These are phyloP conservation scores for Aspergillus affinis DNA, from an alignment of 495 filamentous ascomycete species.

Conservation along the genomic window DNA sequence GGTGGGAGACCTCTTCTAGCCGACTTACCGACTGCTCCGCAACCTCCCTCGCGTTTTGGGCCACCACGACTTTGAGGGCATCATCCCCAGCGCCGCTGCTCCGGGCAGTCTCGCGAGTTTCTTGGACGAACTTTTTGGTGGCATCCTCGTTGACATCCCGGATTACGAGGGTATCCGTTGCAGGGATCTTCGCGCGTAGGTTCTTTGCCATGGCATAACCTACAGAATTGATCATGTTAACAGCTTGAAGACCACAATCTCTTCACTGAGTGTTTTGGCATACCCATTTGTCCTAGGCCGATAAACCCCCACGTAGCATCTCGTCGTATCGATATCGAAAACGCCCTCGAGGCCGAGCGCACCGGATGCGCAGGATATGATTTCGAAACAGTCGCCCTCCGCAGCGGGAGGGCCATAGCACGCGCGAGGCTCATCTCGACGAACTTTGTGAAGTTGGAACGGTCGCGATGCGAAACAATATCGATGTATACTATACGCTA, in stretches of 20 bases:
- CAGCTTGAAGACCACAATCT: background rate
- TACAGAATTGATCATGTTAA: constrained; percentile 16
- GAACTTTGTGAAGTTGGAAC: background rate
- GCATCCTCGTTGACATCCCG: constrained; percentile 72
- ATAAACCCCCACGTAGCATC: constrained; percentile 79
- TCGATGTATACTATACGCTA: background rate
- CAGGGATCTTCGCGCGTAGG: constrained; percentile 71
- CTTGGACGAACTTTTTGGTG: constrained; percentile 57
- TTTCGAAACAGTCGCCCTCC: constrained; percentile 21
- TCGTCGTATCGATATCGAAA: constrained; percentile 54
- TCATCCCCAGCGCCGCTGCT: constrained; percentile 28
- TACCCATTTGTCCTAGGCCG: constrained; percentile 86
- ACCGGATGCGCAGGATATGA: constrained; percentile 16
- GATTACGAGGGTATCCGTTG: constrained; percentile 64
- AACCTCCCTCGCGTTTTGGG: constrained; percentile 57
- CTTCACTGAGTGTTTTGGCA: constrained; percentile 24
- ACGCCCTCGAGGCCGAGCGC: constrained; percentile 36
- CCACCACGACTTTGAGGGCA: constrained; percentile 55
- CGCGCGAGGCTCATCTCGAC: constrained; percentile 18
- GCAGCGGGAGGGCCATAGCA: constrained; percentile 18
- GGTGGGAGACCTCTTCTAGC: background rate
- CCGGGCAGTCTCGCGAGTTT: constrained; percentile 48
- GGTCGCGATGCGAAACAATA: background rate
- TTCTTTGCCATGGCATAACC: constrained; percentile 90
- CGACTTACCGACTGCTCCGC: constrained; percentile 71